Evolutionary conservation across 2,329 filamentous ascomycete genomes (phyloP).

Genomic region (Fulvia fulva): DNA sequence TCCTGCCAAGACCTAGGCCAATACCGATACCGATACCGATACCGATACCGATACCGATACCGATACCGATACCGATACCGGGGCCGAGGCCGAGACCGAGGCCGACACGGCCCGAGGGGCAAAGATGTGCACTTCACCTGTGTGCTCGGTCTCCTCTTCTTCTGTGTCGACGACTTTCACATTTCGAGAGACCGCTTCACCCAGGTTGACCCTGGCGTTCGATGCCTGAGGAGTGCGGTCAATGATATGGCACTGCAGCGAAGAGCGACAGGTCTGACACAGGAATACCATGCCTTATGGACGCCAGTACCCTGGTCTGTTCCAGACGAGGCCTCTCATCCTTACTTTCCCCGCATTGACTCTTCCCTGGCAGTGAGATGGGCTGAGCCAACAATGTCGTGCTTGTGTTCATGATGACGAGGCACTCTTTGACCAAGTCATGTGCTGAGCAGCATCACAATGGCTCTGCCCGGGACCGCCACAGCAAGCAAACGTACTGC

Average conservation of each 20-base stretch:
- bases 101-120: too few species aligned
- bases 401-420: background rate
- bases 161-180: too few species aligned
- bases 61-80: too few species aligned
- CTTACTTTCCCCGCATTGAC: background rate
- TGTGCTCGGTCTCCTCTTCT: too few species aligned
- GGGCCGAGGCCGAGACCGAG: too few species aligned
- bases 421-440: too few species aligned
- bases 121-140: too few species aligned
- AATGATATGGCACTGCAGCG: background rate
- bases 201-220: background rate
- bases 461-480: background rate
- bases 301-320: background rate
- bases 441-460: too few species aligned
- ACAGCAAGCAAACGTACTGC: background rate
- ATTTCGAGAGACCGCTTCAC: too few species aligned
- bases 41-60: too few species aligned
- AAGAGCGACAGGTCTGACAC: background rate
- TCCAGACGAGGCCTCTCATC: background rate
- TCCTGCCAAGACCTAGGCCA: too few species aligned
- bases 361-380: background rate
- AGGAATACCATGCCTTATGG: background rate
- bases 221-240: background rate
- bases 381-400: background rate
- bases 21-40: too few species aligned